Conservation (phyloP, 331 rosid genomes). For the Cydonia oblonga region DNA sequence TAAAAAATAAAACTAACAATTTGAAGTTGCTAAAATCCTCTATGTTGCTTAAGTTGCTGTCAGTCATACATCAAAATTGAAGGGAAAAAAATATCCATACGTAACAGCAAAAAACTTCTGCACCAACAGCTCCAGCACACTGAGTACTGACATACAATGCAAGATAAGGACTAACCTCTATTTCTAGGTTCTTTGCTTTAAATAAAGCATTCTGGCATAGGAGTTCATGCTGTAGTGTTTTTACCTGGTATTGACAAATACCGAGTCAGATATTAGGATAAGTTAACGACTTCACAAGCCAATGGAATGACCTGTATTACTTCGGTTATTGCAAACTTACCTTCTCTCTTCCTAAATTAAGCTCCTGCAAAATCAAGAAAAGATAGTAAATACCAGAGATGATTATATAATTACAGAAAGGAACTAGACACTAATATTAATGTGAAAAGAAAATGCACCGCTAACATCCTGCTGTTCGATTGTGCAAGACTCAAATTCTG, state of each 20-base stretch:
- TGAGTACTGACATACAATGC: background rate
- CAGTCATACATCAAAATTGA: background rate
- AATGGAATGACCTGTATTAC: background rate
- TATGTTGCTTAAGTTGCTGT: background rate
- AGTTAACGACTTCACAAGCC: background rate
- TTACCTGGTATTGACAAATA: constrained; percentile 34
- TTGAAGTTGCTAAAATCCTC: background rate
- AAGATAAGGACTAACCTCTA: constrained; percentile 23
- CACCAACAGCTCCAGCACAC: background rate
- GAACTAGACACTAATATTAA: background rate
- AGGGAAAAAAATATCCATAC: background rate
- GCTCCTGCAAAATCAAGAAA: constrained; percentile 42
- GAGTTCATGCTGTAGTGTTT: constrained; percentile 60
- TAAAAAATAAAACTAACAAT: background rate
- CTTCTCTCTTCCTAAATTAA: constrained; percentile 65
- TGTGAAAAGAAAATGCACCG: constrained; percentile 26
- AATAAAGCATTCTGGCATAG: constrained; percentile 58
- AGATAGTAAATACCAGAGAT: background rate
- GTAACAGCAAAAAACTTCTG: background rate
- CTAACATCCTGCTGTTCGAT: constrained; percentile 61
- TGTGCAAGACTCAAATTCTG: constrained; percentile 85
- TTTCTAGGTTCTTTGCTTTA: constrained; percentile 28
- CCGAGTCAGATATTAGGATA: constrained; percentile 1
- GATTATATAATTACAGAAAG: background rate
- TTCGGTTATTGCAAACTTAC: constrained; percentile 27